These are phyloP conservation scores for Boletus rubroflammeus DNA, from an alignment of 768 basidiomycete species.

Conservation along the genomic window DNA sequence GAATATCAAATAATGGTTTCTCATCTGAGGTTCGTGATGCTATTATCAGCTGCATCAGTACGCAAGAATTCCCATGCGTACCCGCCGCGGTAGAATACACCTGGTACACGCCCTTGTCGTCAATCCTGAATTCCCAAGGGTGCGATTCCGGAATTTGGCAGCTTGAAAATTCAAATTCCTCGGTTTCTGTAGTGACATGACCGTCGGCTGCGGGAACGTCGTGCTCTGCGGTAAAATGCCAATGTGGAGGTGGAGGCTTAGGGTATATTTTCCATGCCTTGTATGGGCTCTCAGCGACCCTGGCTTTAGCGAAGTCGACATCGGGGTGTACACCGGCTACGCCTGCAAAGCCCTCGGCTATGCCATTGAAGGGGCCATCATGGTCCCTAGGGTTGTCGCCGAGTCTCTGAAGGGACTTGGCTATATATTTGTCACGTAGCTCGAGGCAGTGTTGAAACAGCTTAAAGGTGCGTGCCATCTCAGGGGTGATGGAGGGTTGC, in stretches of 20 bases:
- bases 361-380: slow-evolving; percentile 71
- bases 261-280: slow-evolving; percentile 89
- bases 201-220: slow-evolving; percentile 43
- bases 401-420: slow-evolving; percentile 80
- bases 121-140: slow-evolving; percentile 66
- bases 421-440: slow-evolving; percentile 94
- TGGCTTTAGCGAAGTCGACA: slow-evolving; percentile 35
- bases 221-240: slow-evolving; percentile 75
- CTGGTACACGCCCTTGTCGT: slow-evolving; percentile 89
- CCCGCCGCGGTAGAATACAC: slow-evolving; percentile 50
- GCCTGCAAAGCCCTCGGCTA: slow-evolving; percentile 58
- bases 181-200: slow-evolving; percentile 24
- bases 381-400: slow-evolving; percentile 95
- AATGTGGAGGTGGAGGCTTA: slow-evolving; percentile 89
- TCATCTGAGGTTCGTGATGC: slow-evolving; percentile 29
- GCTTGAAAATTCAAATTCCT: slow-evolving; percentile 67
- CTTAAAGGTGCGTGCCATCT: slow-evolving; percentile 57
- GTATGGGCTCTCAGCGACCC: slow-evolving; percentile 32
- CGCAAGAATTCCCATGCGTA: not conserved
- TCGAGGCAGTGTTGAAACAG: slow-evolving; percentile 82
- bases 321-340: slow-evolving; percentile 69
- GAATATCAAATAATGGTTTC: slow-evolving; percentile 72
- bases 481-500: slow-evolving; percentile 32
- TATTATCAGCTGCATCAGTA: not conserved
- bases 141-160: slow-evolving; percentile 70